phyloP scores from a whole-genome alignment of 2,329 filamentous ascomycete genomes.

The Calonectria fujianensis region DNA sequence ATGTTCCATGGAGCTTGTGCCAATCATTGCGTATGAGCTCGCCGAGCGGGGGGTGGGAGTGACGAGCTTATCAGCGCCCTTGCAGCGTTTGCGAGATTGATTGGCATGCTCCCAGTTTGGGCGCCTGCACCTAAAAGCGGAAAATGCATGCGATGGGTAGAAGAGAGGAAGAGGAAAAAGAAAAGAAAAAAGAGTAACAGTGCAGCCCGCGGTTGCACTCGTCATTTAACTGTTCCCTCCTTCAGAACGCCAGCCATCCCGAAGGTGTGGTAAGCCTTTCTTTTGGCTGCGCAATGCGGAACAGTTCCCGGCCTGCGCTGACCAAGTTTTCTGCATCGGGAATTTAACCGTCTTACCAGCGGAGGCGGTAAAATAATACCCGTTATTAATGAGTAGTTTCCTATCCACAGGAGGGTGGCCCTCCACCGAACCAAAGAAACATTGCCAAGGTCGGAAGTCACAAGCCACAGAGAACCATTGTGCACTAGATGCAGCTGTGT shows the following conservation, averaged over 20 bases:
- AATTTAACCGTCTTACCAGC: background rate
- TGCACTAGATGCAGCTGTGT: conserved; percentile 6
- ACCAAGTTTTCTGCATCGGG: background rate
- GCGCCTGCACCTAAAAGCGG: conserved; percentile 17
- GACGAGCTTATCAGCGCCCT: conserved; percentile 45
- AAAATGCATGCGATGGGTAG: conserved; percentile 22
- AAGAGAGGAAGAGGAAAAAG: background rate
- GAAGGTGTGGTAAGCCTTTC: conserved; percentile 1
- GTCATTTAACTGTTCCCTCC: background rate
- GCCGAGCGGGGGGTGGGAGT: conserved; percentile 11
- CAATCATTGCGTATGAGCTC: conserved; percentile 23
- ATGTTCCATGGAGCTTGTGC: background rate
- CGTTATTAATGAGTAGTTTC: background rate
- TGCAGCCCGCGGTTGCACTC: background rate
- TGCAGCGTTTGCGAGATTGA: conserved; percentile 30
- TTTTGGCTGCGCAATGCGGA: background rate
- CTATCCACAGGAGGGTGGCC: background rate
- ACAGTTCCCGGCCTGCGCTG: background rate
- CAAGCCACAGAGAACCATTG: conserved; percentile 11
- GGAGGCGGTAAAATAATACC: background rate
- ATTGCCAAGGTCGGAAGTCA: background rate
- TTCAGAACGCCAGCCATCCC: background rate
- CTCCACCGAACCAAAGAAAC: background rate
- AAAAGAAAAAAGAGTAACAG: background rate
- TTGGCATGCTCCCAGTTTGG: conserved; percentile 28